Base-by-base conservation (phyloP, 2,329 filamentous ascomycete genomes). In the Aaosphaeria arxii region DNA sequence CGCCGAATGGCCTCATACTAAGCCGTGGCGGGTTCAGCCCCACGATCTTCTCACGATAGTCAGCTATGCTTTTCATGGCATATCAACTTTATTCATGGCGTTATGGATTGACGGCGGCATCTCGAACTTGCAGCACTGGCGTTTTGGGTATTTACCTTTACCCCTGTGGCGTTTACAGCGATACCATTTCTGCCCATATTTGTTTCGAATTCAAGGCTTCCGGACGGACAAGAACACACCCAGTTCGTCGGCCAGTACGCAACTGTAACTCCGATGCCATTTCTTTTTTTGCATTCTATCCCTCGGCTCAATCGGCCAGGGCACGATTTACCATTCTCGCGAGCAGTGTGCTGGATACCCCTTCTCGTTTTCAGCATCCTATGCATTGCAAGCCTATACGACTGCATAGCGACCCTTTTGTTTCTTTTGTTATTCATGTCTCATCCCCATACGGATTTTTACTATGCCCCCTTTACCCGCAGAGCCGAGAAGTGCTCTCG, bases 1-100 rank as follows among this genome's bases (percentile, higher is more conserved):
- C 64, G 67, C 55, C 65, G 68, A 48, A 64, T 70, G 62, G 68
- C 68, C 42, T 70, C 68, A 11, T 71, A 71, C 54, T 71, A 54
- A 67, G 49, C 53, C 42, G 33, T 51, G 49, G 48, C 47, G 24
- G 9, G 33, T 43, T 46, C 33, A 48, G 53, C 48, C 56, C 53
- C 45, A 60, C 51, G 58, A 64, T 57, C 62, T 63, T 53, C 55
- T 60, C 50, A 70, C 51, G 62, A 69, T 62, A 53, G 54, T 56
- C 48, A 56, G 54, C 56, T 53, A 24, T 24, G 54, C 11, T 52
- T 33, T 52, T 64, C 49, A 70, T 52, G 67, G 66, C 60, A 61
- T 60, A 60, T 54, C 56, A 59, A 31, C 17, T 30, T 24, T 59
- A 66, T 51, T 57, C 47, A 66, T 46, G 67, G 68, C 65, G 67